Evolutionary conservation across 345 rosid species (phyloP), one percentile per base, ranked within the genome.

Genomic region (Salix purpurea): DNA sequence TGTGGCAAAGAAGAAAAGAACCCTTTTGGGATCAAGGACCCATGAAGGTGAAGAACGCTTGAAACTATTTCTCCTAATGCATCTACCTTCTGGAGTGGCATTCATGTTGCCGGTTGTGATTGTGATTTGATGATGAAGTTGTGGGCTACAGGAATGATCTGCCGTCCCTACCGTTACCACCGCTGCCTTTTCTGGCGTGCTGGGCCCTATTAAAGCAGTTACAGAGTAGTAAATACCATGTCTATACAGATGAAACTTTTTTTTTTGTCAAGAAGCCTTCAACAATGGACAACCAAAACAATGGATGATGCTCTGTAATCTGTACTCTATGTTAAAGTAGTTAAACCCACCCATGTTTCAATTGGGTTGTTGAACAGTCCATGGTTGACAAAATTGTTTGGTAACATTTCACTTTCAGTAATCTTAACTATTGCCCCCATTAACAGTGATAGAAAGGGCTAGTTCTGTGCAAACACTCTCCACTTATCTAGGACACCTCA

Each of bases 1-100:
- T 26, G 97, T 90, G 69, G 99, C 99, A 54, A 96, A 96, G 73
- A 96, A 81, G 85, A 93, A 74, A 64, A 96, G 93, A 67, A 96
- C 81, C 85, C 92, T 91, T 87, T 86, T 93, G 11, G 99, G 99
- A 83, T 96, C 97, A 70, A 91, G 74, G 44, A 75, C 70, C 99
- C 97, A 90, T 61, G 88, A 78, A 30, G 80, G 36, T 19, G 88
- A 68, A 67, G 89, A 80, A 3, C 96, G 88, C 84, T 89, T 89
- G 84, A 92, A 86, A 79, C 92, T 90, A 69, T 90, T 89, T 67
- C 97, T 91, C 75, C 92, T 88, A 56, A 77, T 67, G 24, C 79
- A 77, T 73, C 89, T 85, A 79, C 89, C 80, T 39, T 90, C 97
- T 10, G 84, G 64, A 12, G 76, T 50, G 18, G 79, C 76, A 52